Evolutionary conservation across 1,284 basidiomycete species (phyloP), one percentile per base, ranked within the genome.

Genomic region (Cutaneotrichosporon cyanovorans): DNA sequence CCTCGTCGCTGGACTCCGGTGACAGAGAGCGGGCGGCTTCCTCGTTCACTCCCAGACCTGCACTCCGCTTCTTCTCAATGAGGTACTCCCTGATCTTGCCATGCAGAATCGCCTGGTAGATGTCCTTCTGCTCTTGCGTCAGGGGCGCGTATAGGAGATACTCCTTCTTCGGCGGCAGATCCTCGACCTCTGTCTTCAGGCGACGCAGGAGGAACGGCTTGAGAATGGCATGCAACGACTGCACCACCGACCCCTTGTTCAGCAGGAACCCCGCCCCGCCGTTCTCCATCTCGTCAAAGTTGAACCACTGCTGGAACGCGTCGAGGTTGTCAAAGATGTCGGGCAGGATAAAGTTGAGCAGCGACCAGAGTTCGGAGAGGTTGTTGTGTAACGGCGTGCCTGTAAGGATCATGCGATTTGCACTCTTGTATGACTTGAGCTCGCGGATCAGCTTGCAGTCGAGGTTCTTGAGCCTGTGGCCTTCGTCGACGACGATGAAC

Each of bases 301-400:
- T 78, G 50, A 64, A 88, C 89, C 88, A 91, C 65, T 88, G 80
- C 71, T 93, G 87, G 73, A 95, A 96, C 0, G 84, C 80, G 48
- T 87, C 83, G 20, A 93, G 74, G 59, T 96, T 87, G 51, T 84
- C 80, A 68, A 98, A 98, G 49, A 97, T 83, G 59, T 88, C 84
- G 0, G 90, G 90, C 2, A 93, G 77, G 51, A 95, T 86, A 60
- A 96, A 98, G 66, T 96, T 95, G 36, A 98, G 80, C 7, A 97
- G 75, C 2, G 88, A 85, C 91, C 91, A 97, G 3, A 98, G 76
- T 67, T 98, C 92, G 10, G 83, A 78, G 3, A 98, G 77, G 63
- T 96, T 96, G 71, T 98, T 97, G 65, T 92, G 91, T 28, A 97
- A 71, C 2, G 90, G 91, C 8, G 91, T 96, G 19, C 92, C 92